A percentile compares a stretch with the other conserved stretches of the same genome.
Conservation (phyloP, 2,329 filamentous ascomycete genomes). For the Echinosphaeria canescens region DNA sequence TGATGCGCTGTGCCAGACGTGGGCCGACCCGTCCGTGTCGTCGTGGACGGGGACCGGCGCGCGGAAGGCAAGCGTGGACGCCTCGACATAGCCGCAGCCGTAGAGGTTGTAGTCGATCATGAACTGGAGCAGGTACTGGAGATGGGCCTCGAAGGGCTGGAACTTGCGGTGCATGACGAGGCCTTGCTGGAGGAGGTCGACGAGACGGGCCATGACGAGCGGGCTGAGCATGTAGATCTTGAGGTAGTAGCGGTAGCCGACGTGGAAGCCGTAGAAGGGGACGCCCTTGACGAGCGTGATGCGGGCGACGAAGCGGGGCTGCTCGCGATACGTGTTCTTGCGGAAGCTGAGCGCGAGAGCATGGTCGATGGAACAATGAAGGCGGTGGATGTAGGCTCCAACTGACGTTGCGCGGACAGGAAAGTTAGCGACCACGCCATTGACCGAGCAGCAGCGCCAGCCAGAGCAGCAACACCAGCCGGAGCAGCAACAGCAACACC, state of each 20-base stretch:
- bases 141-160: slow-evolving; percentile 84
- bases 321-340: slow-evolving; percentile 46
- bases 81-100: slow-evolving; percentile 74
- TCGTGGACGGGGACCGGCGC: slow-evolving; percentile 49
- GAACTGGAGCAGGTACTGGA: slow-evolving; percentile 87
- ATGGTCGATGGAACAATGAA: slow-evolving; percentile 80
- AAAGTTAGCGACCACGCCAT: slow-evolving; percentile 1
- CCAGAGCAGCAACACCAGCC: too few species aligned
- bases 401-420: too few species aligned
- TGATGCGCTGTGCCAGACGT: slow-evolving; percentile 64
- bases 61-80: slow-evolving; percentile 48
- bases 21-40: slow-evolving; percentile 32
- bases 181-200: slow-evolving; percentile 74
- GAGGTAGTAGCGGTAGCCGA: slow-evolving; percentile 76
- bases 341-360: slow-evolving; percentile 74
- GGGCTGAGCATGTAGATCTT: slow-evolving; percentile 94
- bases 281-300: slow-evolving; percentile 84
- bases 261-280: slow-evolving; percentile 90
- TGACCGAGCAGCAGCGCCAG: not conserved
- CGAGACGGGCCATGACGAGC: slow-evolving; percentile 62
- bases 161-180: slow-evolving; percentile 66
- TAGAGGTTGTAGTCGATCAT: slow-evolving; percentile 98
- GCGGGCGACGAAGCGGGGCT: slow-evolving; percentile 58
- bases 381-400: slow-evolving; percentile 48
- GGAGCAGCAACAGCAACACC: too few species aligned